These are phyloP conservation scores for Carnegiea gigantea DNA, from an alignment of 179 eudicot species.

Conservation along the genomic window DNA sequence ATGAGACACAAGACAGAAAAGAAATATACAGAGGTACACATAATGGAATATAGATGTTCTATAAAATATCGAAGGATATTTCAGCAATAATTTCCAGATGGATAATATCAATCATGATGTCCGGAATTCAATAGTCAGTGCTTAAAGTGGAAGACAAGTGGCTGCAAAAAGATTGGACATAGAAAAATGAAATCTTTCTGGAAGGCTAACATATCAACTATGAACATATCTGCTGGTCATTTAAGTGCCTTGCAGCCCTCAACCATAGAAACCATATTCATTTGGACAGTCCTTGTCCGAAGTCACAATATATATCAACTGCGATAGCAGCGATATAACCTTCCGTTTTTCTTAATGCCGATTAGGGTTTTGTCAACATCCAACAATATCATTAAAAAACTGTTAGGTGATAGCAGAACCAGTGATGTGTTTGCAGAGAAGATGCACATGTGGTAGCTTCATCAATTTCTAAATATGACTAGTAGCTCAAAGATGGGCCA, in stretches of 20 bases:
- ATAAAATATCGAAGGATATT: neutral
- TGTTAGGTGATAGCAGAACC: conserved; percentile 1
- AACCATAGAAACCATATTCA: neutral
- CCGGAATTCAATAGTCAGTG: neutral
- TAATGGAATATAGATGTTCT: neutral
- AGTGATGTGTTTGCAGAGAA: neutral
- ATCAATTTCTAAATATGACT: neutral
- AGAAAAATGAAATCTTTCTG: neutral
- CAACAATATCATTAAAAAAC: neutral
- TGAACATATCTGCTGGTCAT: neutral
- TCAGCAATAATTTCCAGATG: neutral
- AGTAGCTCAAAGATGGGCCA: neutral
- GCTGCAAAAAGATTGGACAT: neutral
- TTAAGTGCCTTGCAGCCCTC: neutral
- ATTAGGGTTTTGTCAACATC: neutral
- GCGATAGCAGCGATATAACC: neutral
- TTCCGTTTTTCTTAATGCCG: neutral
- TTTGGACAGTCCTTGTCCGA: neutral
- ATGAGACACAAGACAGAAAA: neutral
- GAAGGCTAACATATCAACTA: neutral
- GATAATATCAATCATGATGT: neutral
- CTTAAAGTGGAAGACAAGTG: neutral
- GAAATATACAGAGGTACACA: neutral
- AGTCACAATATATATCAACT: neutral
- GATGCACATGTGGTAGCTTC: neutral